Conservation (phyloP, 2,329 filamentous ascomycete species). For the Fusarium buharicum region DNA sequence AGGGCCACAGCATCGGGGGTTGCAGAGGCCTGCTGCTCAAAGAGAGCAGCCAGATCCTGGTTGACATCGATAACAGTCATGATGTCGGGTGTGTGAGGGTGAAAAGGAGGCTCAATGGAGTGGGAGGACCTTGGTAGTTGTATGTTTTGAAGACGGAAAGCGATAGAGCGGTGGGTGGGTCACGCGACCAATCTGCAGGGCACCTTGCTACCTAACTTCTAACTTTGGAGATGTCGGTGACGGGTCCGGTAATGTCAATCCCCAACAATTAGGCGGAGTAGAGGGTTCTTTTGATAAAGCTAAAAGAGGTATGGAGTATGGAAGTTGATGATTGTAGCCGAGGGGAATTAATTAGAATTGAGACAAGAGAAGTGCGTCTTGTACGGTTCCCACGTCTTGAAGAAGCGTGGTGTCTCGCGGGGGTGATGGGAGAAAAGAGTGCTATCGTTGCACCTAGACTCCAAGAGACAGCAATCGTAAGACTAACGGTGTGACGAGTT, state of each 20-base stretch:
- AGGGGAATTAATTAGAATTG: not conserved
- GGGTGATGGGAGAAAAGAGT: constrained; percentile 3
- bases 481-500: not conserved
- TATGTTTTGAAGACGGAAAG: constrained; percentile 17
- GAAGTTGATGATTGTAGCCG: not conserved
- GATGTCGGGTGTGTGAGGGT: constrained; percentile 21
- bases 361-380: constrained; percentile 5
- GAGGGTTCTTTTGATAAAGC: constrained; percentile 19
- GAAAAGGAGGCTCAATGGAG: constrained; percentile 5
- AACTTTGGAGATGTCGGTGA: constrained; percentile 38
- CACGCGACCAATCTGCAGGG: constrained; percentile 42
- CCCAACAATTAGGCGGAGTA: constrained; percentile 38
- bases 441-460: no score
- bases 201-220: constrained; percentile 16
- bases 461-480: not conserved
- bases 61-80: constrained; percentile 76
- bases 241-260: constrained; percentile 34
- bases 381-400: constrained; percentile 23
- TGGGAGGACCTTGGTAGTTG: constrained; percentile 3
- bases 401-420: constrained; percentile 28
- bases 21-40: constrained; percentile 72
- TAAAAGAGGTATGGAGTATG: not conserved
- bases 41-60: constrained; percentile 79
- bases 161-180: constrained; percentile 41
- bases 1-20: constrained; percentile 77